phyloP scores from a whole-genome alignment of 306 rosid species.

The Citrullus colocynthis region DNA sequence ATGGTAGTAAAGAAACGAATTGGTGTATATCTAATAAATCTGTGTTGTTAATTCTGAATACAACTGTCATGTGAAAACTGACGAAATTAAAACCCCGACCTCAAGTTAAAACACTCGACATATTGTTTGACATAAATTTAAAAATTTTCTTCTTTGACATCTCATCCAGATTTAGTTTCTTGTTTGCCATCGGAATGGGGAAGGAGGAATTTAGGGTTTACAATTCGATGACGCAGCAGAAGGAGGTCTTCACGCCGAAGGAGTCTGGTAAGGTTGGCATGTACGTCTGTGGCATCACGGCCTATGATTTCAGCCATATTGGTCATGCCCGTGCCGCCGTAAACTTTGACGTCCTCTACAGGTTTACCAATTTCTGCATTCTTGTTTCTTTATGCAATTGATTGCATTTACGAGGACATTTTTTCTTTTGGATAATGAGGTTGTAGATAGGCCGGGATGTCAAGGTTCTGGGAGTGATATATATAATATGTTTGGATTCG shows the following conservation, averaged over 20 bases:
- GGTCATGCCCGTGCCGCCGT: constrained; percentile 95
- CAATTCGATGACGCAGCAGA: constrained; percentile 77
- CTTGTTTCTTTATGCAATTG: background rate
- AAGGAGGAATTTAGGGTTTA: constrained; percentile 47
- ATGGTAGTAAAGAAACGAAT: background rate
- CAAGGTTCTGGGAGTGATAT: background rate
- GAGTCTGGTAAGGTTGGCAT: constrained; percentile 57
- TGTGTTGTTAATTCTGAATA: background rate
- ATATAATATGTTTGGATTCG: constrained; percentile 20
- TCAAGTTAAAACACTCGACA: background rate
- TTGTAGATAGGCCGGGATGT: background rate
- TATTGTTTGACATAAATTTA: background rate
- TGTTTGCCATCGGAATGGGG: constrained; percentile 30
- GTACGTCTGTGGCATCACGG: constrained; percentile 92
- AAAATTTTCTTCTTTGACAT: background rate
- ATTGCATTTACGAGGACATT: too few species aligned
- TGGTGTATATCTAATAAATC: background rate
- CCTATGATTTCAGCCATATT: constrained; percentile 77
- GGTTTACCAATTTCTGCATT: constrained; percentile 47
- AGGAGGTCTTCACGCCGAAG: constrained; percentile 53
- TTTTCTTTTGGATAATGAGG: background rate
- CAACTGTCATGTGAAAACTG: background rate
- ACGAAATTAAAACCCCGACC: background rate
- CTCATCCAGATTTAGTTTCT: background rate
- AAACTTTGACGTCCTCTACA: constrained; percentile 69